Base-by-base conservation (phyloP, 441 rosid species). In the Codiaeum variegatum region DNA sequence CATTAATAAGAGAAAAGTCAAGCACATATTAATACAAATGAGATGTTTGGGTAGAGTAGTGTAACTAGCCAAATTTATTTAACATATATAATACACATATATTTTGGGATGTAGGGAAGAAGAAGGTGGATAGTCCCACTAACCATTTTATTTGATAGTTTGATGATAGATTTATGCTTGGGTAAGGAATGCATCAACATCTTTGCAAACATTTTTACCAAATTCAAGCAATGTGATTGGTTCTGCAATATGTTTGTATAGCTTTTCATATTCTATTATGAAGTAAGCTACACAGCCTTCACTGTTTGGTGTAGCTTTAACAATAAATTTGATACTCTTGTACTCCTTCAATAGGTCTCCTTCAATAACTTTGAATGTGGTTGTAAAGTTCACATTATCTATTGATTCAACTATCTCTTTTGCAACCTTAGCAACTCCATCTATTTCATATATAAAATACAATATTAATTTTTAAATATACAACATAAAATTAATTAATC, bases 291-390 rank as follows among this genome's bases (percentile, higher is more conserved):
- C 3, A 26, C 71, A 75, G 21, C 62, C 65, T 6, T 56, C 47
- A 1, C 62, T 66, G n/a, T 66, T 78, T 23, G 79, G 74, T 24
- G 24, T 75, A 11, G 68, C 79, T 13, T 75, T 8, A 32, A 75
- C 40, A 2, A 19, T 51, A 0, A 44, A 0, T 13, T 26, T 71
- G 56, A 47, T 71, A 0, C 36, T 42, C 67, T 70, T 75, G 49
- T 51, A 75, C 0, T 75, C 75, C 60, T 75, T 78, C 49, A 54
- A 0, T 28, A 73, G 4, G 1, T 73, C 81, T 69, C 81, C 78
- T 64, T 70, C 81, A 0, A 74, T 59, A 38, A 65, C 69, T 36
- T 46, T 74, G 56, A 24, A 74, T 4, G 77, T 70, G 23, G 72
- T 69, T 1, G 73, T 38, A 7, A 58, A 26, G 71, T 70, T 74